These are phyloP conservation scores for Spiraea crenata DNA, from an alignment of 331 rosid genomes.

Conservation along the genomic window DNA sequence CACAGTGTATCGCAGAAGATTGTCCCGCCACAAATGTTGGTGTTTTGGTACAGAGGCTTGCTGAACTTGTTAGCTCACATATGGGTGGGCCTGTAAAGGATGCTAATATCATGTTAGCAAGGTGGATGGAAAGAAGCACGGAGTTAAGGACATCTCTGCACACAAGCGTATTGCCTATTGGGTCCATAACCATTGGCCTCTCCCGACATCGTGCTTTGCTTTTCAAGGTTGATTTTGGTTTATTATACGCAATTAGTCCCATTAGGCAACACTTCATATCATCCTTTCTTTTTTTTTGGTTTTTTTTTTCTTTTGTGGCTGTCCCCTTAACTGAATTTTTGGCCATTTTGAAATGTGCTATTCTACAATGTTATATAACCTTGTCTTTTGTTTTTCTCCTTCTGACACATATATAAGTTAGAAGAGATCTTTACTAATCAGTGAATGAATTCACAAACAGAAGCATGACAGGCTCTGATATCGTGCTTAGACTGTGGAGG, in stretches of 20 bases:
- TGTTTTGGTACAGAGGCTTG: conserved; percentile 81
- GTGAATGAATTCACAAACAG: not conserved
- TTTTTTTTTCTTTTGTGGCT: not conserved
- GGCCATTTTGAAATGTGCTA: not conserved
- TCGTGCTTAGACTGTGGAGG: not conserved
- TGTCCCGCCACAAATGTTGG: conserved; percentile 67
- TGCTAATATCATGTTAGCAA: conserved; percentile 68
- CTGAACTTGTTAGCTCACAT: conserved; percentile 78
- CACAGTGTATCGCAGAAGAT: conserved; percentile 81
- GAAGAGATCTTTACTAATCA: not conserved
- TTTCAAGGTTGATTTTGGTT: conserved; percentile 70
- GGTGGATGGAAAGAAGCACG: conserved; percentile 87
- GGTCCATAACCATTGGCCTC: conserved; percentile 87
- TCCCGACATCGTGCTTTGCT: conserved; percentile 98
- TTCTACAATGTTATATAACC: not conserved
- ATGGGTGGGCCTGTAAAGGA: conserved; percentile 99
- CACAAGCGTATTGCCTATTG: conserved; percentile 85
- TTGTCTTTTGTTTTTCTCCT: not conserved
- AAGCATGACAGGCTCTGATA: not conserved
- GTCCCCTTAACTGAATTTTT: not conserved
- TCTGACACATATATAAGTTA: no score
- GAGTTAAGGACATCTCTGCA: conserved; percentile 76
- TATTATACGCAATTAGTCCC: conserved; percentile 9
- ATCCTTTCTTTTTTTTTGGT: not conserved
- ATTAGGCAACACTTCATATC: not conserved